These are phyloP conservation scores for Pseudonitzschia multiseries DNA, from an alignment of 108 stramenopile genomes.

Conservation along the genomic window DNA sequence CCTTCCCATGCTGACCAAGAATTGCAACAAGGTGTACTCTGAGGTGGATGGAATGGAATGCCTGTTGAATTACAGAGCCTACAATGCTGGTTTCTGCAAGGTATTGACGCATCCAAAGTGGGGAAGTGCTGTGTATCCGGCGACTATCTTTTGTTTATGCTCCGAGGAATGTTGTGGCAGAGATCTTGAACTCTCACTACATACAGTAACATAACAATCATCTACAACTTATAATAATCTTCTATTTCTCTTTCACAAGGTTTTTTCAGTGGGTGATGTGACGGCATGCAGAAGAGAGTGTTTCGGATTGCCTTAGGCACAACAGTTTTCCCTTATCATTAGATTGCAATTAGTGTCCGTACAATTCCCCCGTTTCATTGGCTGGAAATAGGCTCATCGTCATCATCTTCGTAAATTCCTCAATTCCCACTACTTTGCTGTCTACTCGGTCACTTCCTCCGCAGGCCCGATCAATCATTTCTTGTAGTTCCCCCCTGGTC, in stretches of 20 bases:
- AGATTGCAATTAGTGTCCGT: too few species aligned
- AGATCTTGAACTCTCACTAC: constrained; percentile 4
- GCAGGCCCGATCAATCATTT: constrained; percentile 98
- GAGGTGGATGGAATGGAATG: constrained; percentile 95
- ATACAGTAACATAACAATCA: not conserved
- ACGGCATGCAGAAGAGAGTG: too few species aligned
- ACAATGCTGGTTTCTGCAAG: constrained; percentile 96
- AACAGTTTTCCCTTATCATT: too few species aligned
- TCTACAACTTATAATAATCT: too few species aligned
- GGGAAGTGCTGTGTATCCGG: constrained; percentile 95
- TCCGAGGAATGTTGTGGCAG: constrained; percentile 48
- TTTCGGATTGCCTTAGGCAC: too few species aligned
- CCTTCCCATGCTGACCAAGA: constrained; percentile 84
- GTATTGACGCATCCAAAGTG: constrained; percentile 94
- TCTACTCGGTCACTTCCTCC: constrained; percentile 48
- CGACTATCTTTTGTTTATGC: constrained; percentile 90
- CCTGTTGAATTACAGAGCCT: constrained; percentile 80
- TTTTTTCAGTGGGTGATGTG: too few species aligned
- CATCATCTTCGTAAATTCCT: constrained; percentile 95
- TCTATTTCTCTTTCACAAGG: too few species aligned
- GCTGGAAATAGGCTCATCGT: constrained; percentile 62
- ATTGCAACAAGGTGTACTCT: constrained; percentile 78
- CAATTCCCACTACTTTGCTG: constrained; percentile 52
- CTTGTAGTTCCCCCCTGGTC: constrained; percentile 94
- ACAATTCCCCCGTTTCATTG: not conserved